Percentiles rank a stretch among this genome's conserved stretches.
phyloP scores from a whole-genome alignment of 148 eudicot genomes.

The Camellia lanceoleosa region DNA sequence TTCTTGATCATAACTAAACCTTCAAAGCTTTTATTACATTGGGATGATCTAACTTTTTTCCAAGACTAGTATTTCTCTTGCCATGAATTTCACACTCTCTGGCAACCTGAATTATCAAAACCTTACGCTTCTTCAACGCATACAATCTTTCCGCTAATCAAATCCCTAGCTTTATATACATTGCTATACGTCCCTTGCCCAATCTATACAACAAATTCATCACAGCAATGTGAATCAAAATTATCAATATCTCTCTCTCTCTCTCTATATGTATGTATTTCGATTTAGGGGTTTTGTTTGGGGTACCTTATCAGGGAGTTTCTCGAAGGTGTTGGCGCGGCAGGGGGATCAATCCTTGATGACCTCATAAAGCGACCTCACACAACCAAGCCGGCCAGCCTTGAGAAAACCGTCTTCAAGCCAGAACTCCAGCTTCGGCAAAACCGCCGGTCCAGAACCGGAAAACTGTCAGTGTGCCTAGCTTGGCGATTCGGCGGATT shows the following conservation, averaged over 20 bases:
- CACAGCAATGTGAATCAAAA: background rate
- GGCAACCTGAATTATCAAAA: conserved; percentile 91
- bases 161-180: conserved; percentile 96
- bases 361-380: conserved; percentile 63
- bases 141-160: conserved; percentile 87
- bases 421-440: conserved; percentile 41
- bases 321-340: conserved; percentile 80
- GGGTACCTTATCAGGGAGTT: conserved; percentile 80
- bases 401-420: conserved; percentile 35
- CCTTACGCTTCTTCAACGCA: conserved; percentile 96
- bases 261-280: background rate
- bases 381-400: conserved; percentile 93
- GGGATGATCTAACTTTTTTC: conserved; percentile 78
- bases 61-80: conserved; percentile 83
- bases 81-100: conserved; percentile 93
- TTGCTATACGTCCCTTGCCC: conserved; percentile 99
- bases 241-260: background rate
- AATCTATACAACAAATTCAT: conserved; percentile 44
- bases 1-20: conserved; percentile 94
- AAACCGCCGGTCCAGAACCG: conserved; percentile 32
- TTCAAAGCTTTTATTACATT: conserved; percentile 95
- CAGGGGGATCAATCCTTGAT: conserved; percentile 89
- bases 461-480: conserved; percentile 23
- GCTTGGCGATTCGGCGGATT: background rate
- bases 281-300: background rate